Evolutionary conservation across 202 grass and related monocot genomes (phyloP), one percentile per base, ranked within the genome.

Genomic region (Schoenoplectus tabernaemontani): DNA sequence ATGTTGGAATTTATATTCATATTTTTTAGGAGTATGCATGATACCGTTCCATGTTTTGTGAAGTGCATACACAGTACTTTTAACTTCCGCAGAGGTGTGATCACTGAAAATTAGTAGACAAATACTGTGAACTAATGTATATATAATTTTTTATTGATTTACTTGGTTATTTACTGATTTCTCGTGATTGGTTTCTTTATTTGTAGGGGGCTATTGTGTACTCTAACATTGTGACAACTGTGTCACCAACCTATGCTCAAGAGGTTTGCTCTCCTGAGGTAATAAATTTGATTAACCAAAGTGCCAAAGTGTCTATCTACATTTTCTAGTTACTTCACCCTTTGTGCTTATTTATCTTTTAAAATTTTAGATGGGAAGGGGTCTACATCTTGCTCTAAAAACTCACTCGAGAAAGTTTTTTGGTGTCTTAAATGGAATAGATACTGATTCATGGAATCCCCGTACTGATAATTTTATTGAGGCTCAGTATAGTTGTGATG

Each of bases 171-270:
- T 33, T 67, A 69, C 79, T 72, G 39, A 78, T 83, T 73, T 82
- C 16, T 82, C 38, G 36, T 82, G n/a, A n/a, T 87, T 64, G 64
- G 13, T 3, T 47, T 64, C 65, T 23, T 48, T 84, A n/a, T 76
- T 76, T 80, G 85, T 79, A 97, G 95, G 95, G 95, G 54, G 95
- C 86, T 82, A 83, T 97, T 88, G 89, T 97, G 57, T 97, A 90
- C 85, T 97, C 95, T 64, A 97, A 97, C 84, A 87, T 97, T 85
- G 95, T 97, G 59, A 97, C 95, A 73, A 94, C 91, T 75, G 95
- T 97, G 44, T 97, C 95, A 70, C 91, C 95, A 81, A 94, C 89
- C 73, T 97, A 97, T 92, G 89, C 95, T 89, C 89, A 86, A 82
- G 95, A 97, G 80, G 91, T 94, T 71, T 83, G 83, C 78, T 90